Conservation (phyloP, 2,329 filamentous ascomycete species). For the Colletotrichum trifolii region DNA sequence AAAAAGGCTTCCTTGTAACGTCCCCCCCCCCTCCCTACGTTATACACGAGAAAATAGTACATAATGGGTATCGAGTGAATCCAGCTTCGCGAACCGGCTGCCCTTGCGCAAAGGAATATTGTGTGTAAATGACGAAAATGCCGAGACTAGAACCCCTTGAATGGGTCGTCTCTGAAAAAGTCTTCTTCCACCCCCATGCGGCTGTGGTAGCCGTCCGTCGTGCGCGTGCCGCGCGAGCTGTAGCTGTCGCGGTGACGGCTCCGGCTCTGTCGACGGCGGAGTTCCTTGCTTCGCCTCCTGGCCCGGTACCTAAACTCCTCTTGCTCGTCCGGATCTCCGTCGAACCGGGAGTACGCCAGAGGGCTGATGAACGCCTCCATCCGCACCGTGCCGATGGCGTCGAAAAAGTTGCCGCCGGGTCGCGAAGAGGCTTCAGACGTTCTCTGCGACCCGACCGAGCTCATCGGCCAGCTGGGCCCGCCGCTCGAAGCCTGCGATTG, state of each 20-base stretch:
- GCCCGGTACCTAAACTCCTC: constrained; percentile 61
- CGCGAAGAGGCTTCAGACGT: constrained; percentile 67
- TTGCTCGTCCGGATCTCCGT: constrained; percentile 59
- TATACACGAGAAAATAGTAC: constrained; percentile 32
- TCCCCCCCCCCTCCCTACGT: not conserved
- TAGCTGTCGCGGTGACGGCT: constrained; percentile 66
- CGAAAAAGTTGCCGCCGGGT: constrained; percentile 75
- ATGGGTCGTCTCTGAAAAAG: constrained; percentile 69
- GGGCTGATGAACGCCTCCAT: constrained; percentile 96
- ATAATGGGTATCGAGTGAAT: constrained; percentile 32
- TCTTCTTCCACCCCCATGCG: constrained; percentile 65
- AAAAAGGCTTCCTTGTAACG: constrained; percentile 3
- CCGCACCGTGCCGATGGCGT: constrained; percentile 88
- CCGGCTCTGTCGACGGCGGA: constrained; percentile 62
- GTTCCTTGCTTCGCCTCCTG: constrained; percentile 66
- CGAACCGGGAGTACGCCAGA: constrained; percentile 60
- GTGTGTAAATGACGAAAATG: constrained; percentile 14
- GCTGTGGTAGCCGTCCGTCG: constrained; percentile 62
- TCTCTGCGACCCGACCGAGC: constrained; percentile 58
- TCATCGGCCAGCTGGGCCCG: constrained; percentile 55
- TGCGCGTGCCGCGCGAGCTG: constrained; percentile 55
- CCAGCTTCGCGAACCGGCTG: constrained; percentile 12
- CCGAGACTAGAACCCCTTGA: constrained; percentile 65
- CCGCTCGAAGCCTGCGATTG: constrained; percentile 55
- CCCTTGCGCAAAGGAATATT: constrained; percentile 16